A percentile compares a stretch with the other conserved stretches of the same genome.
Evolutionary conservation across 768 basidiomycete species (phyloP).

Genomic region (Pluteus cervinus): DNA sequence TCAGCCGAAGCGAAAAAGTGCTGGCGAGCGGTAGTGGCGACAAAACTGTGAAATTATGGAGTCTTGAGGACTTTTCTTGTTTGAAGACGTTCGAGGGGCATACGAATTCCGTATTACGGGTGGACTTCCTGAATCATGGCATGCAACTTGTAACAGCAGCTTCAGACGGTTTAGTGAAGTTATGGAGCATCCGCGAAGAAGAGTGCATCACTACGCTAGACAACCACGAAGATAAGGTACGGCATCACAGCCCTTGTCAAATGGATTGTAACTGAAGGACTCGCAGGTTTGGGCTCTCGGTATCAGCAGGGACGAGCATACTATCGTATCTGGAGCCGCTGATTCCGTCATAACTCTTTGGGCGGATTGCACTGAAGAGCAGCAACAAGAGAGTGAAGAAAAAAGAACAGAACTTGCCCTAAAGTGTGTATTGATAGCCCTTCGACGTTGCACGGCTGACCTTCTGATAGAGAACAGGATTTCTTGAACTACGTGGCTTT

Average conservation of each 20-base stretch:
- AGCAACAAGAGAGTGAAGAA: slow-evolving; percentile 67
- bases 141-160: slow-evolving; percentile 86
- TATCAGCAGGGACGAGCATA: slow-evolving; percentile 72
- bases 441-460: slow-evolving; percentile 3
- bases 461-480: slow-evolving; percentile 85
- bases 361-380: slow-evolving; percentile 89
- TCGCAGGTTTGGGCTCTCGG: slow-evolving; percentile 95
- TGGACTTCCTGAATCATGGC: slow-evolving; percentile 82
- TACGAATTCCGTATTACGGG: slow-evolving; percentile 91
- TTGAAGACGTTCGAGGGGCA: slow-evolving; percentile 97
- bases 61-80: slow-evolving; percentile 87
- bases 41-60: slow-evolving; percentile 93
- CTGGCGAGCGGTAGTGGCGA: slow-evolving; percentile 95
- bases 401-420: slow-evolving; percentile 70
- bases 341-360: slow-evolving; percentile 96
- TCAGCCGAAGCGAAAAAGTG: slow-evolving; percentile 75
- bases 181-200: slow-evolving; percentile 91
- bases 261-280: slow-evolving; percentile 1
- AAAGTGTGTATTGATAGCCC: slow-evolving; percentile 49
- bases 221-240: slow-evolving; percentile 95
- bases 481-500: slow-evolving; percentile 85
- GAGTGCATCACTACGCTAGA: slow-evolving; percentile 86
- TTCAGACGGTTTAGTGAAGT: slow-evolving; percentile 91
- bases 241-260: slow-evolving; percentile 13
- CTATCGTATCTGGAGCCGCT: slow-evolving; percentile 89